phyloP scores from a whole-genome alignment of 2,329 filamentous ascomycete species.

The Fusarium anthophilum region DNA sequence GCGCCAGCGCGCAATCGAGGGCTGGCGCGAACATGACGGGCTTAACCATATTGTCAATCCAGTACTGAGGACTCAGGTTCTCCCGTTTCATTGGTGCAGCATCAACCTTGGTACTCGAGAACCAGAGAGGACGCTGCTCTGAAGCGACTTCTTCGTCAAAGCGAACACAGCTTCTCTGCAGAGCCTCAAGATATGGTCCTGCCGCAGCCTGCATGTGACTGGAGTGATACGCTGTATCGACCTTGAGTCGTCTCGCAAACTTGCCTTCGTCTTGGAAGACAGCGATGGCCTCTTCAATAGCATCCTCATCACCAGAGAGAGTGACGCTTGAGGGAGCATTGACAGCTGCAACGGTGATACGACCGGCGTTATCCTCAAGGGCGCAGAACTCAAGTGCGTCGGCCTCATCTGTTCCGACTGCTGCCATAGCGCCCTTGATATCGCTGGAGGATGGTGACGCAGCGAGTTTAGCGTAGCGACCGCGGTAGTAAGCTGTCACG shows the following conservation, averaged over 20 bases:
- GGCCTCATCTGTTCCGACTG: neutral
- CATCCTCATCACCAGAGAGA: slow-evolving; percentile 43
- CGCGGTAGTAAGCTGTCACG: slow-evolving; percentile 41
- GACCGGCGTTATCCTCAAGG: neutral
- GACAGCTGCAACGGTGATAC: neutral
- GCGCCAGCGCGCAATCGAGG: neutral
- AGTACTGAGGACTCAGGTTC: neutral
- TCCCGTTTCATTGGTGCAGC: neutral
- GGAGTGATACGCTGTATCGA: slow-evolving; percentile 11
- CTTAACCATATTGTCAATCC: neutral
- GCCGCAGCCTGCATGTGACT: neutral
- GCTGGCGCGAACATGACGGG: neutral
- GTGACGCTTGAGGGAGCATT: neutral
- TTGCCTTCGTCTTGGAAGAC: slow-evolving; percentile 3
- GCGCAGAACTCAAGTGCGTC: neutral
- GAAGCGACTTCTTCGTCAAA: neutral
- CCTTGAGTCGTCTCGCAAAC: slow-evolving; percentile 1
- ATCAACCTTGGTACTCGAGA: neutral
- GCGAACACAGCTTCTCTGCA: neutral
- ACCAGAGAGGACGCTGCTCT: neutral
- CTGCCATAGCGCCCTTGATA: neutral
- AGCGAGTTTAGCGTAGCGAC: neutral
- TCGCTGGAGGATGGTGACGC: neutral
- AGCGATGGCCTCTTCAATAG: slow-evolving; percentile 35
- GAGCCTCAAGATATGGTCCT: neutral